These are phyloP conservation scores for Aspergillus bombycis DNA, from an alignment of 2,329 filamentous ascomycete genomes.

Conservation along the genomic window DNA sequence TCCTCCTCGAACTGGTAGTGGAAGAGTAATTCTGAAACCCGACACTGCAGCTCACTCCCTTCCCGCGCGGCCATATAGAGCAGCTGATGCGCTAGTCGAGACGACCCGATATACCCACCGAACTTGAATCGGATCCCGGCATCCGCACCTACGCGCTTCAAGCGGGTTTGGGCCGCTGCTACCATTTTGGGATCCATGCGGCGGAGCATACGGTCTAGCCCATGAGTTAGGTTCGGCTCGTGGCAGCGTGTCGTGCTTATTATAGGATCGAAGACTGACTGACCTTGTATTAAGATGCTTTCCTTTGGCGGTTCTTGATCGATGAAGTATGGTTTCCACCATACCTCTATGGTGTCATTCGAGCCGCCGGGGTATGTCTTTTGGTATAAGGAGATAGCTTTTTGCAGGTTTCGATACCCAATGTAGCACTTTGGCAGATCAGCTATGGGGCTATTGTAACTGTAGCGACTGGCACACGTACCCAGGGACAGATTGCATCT, in stretches of 20 bases:
- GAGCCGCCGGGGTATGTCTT: conserved; percentile 22
- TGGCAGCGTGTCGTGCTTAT: background rate
- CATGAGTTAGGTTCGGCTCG: background rate
- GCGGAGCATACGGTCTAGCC: conserved; percentile 24
- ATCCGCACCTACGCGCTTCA: conserved; percentile 18
- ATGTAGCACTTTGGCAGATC: conserved; percentile 17
- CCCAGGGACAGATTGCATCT: background rate
- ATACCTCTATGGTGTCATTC: conserved; percentile 12
- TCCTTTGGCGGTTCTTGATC: conserved; percentile 16
- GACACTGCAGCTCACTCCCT: conserved; percentile 9
- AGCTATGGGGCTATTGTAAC: background rate
- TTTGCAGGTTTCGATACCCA: conserved; percentile 18
- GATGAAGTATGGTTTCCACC: conserved; percentile 22
- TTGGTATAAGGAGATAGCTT: conserved; percentile 18
- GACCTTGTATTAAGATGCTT: conserved; percentile 21
- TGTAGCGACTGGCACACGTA: background rate
- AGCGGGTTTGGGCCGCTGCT: conserved; percentile 18
- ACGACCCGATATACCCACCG: conserved; percentile 25
- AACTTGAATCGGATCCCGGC: conserved; percentile 24
- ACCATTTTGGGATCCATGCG: conserved; percentile 19
- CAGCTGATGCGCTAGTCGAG: conserved; percentile 21
- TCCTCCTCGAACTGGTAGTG: conserved; percentile 24
- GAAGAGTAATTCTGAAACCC: conserved; percentile 21
- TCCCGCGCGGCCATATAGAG: conserved; percentile 12
- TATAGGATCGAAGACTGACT: background rate